A percentile compares a stretch with the other conserved stretches of the same genome.
phyloP scores from a whole-genome alignment of 2,329 filamentous ascomycete species.

The Calonectria hongkongensis region DNA sequence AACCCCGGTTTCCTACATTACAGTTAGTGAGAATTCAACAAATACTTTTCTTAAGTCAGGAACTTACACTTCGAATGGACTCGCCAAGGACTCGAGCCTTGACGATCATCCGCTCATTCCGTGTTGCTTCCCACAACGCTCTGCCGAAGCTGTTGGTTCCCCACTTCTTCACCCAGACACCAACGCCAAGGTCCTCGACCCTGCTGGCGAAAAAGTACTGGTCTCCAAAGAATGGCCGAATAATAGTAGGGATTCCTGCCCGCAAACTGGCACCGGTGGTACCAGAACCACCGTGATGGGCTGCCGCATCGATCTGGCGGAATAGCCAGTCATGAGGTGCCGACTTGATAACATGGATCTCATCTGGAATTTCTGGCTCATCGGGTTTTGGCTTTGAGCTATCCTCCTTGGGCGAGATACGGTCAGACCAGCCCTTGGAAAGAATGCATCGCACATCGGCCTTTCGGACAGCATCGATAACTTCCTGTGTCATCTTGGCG shows the following conservation, averaged over 20 bases:
- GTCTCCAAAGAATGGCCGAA: slow-evolving; percentile 98
- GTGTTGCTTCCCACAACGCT: slow-evolving; percentile 92
- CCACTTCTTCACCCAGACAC: slow-evolving; percentile 90
- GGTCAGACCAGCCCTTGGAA: slow-evolving; percentile 97
- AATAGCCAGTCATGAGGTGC: slow-evolving; percentile 99
- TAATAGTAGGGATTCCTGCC: slow-evolving; percentile 93
- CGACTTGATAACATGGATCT: slow-evolving; percentile 91
- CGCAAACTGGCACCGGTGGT: slow-evolving; percentile 95
- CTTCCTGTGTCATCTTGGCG: slow-evolving; percentile 90
- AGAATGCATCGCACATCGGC: slow-evolving; percentile 96
- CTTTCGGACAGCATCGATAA: slow-evolving; percentile 92
- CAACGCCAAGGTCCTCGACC: slow-evolving; percentile 94
- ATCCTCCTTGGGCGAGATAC: slow-evolving; percentile 71
- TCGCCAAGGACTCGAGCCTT: slow-evolving; percentile 90
- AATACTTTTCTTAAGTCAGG: too few species aligned
- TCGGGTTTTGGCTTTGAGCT: slow-evolving; percentile 70
- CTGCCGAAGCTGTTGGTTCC: slow-evolving; percentile 90
- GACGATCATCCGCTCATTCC: slow-evolving; percentile 91
- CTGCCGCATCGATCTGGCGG: slow-evolving; percentile 92
- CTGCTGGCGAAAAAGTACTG: slow-evolving; percentile 96
- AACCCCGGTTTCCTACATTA: slow-evolving; percentile 87
- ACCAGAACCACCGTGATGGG: slow-evolving; percentile 95
- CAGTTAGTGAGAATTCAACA: slow-evolving; percentile 53
- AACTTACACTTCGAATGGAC: slow-evolving; percentile 87
- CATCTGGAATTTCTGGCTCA: slow-evolving; percentile 81